These are phyloP conservation scores for Breynia disticha DNA, from an alignment of 441 rosid species.

Conservation along the genomic window DNA sequence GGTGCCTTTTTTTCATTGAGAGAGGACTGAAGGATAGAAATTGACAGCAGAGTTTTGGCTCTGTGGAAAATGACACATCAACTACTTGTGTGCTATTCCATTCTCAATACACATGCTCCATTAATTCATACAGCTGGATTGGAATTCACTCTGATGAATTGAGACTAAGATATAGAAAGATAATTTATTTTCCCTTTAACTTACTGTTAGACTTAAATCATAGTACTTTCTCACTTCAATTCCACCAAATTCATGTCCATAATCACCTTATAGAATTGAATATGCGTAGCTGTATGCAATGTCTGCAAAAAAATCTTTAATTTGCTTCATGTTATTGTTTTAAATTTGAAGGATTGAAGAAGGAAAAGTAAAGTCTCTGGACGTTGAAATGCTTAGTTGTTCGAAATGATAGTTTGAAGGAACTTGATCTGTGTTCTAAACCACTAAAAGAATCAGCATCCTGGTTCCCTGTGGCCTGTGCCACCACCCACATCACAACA, in stretches of 20 bases:
- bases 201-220: no score
- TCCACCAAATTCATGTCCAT: no score
- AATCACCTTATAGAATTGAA: no score
- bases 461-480: no score
- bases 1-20: conserved; percentile 6
- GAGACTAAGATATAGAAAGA: conserved; percentile 4
- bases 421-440: no score
- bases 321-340: background rate
- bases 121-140: conserved; percentile 21
- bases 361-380: background rate
- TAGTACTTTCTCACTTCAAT: no score
- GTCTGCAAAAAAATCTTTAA: no score
- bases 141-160: conserved; percentile 6
- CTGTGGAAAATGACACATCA: conserved; percentile 19
- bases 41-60: conserved; percentile 10
- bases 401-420: no score
- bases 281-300: no score
- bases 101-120: conserved; percentile 8
- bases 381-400: background rate
- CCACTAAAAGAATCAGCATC: no score
- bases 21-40: conserved; percentile 16
- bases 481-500: no score
- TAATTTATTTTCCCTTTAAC: background rate
- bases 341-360: background rate
- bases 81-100: conserved; percentile 13